Percentiles rank a stretch among this genome's conserved stretches.
Conservation (phyloP, 306 rosid species). For the Fragaria iinumae region DNA sequence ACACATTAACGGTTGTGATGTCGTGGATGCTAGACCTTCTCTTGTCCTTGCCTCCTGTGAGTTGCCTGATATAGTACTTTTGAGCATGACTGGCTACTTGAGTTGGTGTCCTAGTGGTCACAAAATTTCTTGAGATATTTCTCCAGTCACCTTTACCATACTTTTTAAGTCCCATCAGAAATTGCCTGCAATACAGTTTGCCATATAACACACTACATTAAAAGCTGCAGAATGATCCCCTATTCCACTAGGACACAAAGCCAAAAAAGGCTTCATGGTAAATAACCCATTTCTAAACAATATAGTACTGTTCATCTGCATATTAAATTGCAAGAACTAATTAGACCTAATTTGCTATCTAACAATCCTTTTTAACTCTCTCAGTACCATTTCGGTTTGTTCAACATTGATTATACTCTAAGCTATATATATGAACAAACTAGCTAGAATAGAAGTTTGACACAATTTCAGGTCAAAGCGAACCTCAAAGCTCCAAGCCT, state of each 20-base stretch:
- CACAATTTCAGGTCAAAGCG: background rate
- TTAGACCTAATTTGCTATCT: constrained; percentile 21
- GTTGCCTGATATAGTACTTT: constrained; percentile 77
- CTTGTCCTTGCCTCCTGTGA: constrained; percentile 77
- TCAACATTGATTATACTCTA: background rate
- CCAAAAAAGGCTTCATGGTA: constrained; percentile 23
- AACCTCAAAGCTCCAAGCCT: background rate
- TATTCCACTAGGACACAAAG: constrained; percentile 17
- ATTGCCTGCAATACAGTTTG: constrained; percentile 52
- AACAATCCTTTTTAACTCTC: constrained; percentile 8
- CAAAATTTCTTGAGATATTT: constrained; percentile 77
- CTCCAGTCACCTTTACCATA: constrained; percentile 98
- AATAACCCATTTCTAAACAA: constrained; percentile 16
- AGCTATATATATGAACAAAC: background rate
- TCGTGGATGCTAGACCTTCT: constrained; percentile 95
- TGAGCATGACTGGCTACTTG: constrained; percentile 98
- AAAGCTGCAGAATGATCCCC: background rate
- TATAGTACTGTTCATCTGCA: constrained; percentile 17
- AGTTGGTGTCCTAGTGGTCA: constrained; percentile 86
- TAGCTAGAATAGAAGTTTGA: too few species aligned
- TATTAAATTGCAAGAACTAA: constrained; percentile 20
- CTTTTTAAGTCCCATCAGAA: constrained; percentile 86
- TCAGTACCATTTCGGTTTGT: background rate
- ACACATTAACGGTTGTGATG: constrained; percentile 70
- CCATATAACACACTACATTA: constrained; percentile 19